Evolutionary conservation across 371 early-diverging fungal genomes (phyloP), one percentile per base, ranked within the genome.

Genomic region (Synchytrium microbalum): DNA sequence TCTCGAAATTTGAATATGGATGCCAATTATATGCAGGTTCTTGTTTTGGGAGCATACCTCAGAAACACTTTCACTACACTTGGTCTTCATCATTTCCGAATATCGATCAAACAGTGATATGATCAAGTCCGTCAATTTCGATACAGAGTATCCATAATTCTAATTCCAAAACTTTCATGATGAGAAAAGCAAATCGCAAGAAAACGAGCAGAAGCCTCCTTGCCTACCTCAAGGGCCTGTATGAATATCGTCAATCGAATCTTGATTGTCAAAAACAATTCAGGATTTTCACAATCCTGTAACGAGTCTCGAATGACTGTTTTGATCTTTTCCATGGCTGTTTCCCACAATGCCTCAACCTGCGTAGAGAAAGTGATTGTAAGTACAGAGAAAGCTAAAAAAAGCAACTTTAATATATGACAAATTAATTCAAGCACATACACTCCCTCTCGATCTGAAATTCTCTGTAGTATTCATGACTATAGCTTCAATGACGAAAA

Each of bases 401-500:
- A 19, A 51, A 19, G 8, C n/a, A n/a, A n/a, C n/a, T n/a, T n/a
- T 23, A 32, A 2, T 1, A 5, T 13, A 66, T 67, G 23, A 14
- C 16, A 66, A 55, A 3, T 56, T 24, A n/a, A 8, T 26, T 5
- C 29, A 29, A 19, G 59, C 19, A 33, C 61, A 23, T 74, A 88
- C 91, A 71, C 89, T 90, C 3, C 86, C 74, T 64, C 90, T 87
- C 23, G 93, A 88, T 65, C 96, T 83, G 69, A 98, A 96, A 62
- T 94, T 88, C 23, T 83, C 84, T 0, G 96, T 93, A n/a, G 93
- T 86, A 61, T 88, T 85, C 60, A 93, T 68, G 32, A 98, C 88
- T 57, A 86, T 81, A 60, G 92, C 88, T 68, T 98, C 98, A 23
- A 96, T 88, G 56, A 94, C 88, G 69, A 98, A 98, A 71, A 95